phyloP scores from a whole-genome alignment of 768 basidiomycete species.

The Termitomyces titanicus region DNA sequence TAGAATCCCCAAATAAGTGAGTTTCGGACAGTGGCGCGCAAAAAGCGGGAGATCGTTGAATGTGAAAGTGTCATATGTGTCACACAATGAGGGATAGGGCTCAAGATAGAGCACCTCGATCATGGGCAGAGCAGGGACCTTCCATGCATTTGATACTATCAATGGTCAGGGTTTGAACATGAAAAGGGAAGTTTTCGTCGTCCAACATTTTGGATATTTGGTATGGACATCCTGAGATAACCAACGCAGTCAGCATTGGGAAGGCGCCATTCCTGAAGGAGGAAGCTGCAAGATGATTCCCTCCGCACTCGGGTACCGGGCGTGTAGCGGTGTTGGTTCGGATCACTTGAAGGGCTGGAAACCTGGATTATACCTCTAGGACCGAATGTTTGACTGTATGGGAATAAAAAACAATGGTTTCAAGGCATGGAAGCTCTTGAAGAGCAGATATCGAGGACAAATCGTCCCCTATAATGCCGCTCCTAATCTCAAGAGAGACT shows the following conservation, averaged over 20 bases:
- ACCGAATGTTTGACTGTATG: not conserved
- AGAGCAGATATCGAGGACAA: not conserved
- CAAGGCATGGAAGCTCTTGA: not conserved
- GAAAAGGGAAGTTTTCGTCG: not conserved
- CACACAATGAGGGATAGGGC: not conserved
- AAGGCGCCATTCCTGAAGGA: not conserved
- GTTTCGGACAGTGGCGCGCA: not conserved
- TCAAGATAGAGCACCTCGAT: not conserved
- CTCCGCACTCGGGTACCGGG: not conserved
- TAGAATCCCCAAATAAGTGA: not conserved
- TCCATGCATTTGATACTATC: not conserved
- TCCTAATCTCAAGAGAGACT: not conserved
- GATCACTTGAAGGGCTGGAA: not conserved
- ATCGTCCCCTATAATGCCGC: not conserved
- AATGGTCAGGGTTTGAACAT: not conserved
- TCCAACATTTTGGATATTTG: not conserved
- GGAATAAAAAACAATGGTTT: not conserved
- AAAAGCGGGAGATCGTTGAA: too few species aligned
- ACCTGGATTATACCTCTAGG: not conserved
- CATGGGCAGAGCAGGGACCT: not conserved
- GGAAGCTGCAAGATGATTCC: not conserved
- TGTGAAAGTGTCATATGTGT: too few species aligned
- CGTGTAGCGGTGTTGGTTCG: not conserved
- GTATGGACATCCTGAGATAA: not conserved
- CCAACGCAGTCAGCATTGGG: not conserved